Base-by-base conservation (phyloP, 495 filamentous ascomycete species). In the Choiromyces venosus region DNA sequence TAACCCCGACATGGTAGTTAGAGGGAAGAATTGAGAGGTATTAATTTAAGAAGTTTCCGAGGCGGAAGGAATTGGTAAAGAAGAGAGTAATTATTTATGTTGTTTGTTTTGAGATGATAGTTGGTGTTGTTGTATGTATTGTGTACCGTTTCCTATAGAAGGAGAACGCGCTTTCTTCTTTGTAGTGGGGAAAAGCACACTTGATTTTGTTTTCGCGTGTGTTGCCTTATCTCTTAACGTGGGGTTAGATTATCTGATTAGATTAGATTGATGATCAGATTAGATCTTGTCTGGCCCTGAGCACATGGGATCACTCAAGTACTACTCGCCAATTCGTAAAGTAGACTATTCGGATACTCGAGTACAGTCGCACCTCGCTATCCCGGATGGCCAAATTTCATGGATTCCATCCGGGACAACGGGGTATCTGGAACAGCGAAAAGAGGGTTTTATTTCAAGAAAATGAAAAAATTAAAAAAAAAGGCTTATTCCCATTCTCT, bases 1-100 rank as follows among this genome's bases (percentile, higher is more conserved):
- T n/a, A 79, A 70, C 25, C 68, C 69, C 29, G 78, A 79, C 78
- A 79, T 79, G 40, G 52, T 65, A 19, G 37, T 29, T 33, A 35
- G 37, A 65, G 44, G 61, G 46, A 52, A 29, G 18, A 36, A 33
- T 33, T 33, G 52, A 33, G 52, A 61, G 42, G 42, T 46, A 46
- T n/a, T 33, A 33, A 61, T 61, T n/a, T n/a, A n/a, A 16, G 6
- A 61, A 33, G 25, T 33, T 5, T 12, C 25, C 52, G 25, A 61
- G 25, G 4, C 16, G 16, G 25, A 61, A 61, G 12, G 52, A 61
- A 61, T 18, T 29, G 25, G 25, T 61, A 16, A 61, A 61, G 52
- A 14, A 61, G 25, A 33, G 10, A 33, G n/a, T n/a, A 25, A 16
- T 61, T 61, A 12, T 33, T 33, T 33, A 12, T 33, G 52, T 61